Conservation (phyloP, 345 rosid species). For the Eucalyptus regnans region DNA sequence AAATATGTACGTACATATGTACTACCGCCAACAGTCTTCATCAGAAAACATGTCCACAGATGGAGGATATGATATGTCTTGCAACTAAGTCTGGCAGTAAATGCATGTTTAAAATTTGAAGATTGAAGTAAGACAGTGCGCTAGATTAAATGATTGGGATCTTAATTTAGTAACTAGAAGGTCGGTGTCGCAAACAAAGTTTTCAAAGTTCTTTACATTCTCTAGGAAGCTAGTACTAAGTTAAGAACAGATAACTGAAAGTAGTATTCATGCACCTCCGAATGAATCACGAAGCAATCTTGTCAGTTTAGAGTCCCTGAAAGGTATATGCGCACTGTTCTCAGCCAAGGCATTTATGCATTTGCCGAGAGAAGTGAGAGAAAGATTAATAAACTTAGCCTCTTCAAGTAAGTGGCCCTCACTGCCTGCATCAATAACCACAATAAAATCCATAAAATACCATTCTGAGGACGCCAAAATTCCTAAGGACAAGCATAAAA, state of each 20-base stretch:
- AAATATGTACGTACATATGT: not conserved
- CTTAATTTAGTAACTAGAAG: not conserved
- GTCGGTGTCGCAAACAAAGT: not conserved
- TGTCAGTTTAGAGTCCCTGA: conserved; percentile 89
- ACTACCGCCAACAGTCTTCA: not conserved
- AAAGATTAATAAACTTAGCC: conserved; percentile 92
- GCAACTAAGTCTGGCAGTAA: not conserved
- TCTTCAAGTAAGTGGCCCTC: conserved; percentile 86
- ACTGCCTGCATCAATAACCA: conserved; percentile 43
- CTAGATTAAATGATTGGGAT: not conserved
- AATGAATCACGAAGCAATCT: conserved; percentile 95
- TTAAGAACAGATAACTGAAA: not conserved
- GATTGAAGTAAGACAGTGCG: not conserved
- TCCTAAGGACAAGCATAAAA: not conserved
- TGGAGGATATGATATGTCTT: not conserved
- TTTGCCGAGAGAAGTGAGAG: conserved; percentile 85
- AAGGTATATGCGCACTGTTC: conserved; percentile 84
- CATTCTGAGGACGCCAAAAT: not conserved
- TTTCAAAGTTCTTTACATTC: not conserved
- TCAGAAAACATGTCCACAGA: not conserved
- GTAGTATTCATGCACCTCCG: conserved; percentile 47
- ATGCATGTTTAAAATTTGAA: not conserved
- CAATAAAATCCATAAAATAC: not conserved
- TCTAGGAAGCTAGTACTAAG: not conserved
- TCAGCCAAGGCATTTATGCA: conserved; percentile 98